Base-by-base conservation (phyloP, 208 protist genomes). In the Acanthamoeba healyi region DNA sequence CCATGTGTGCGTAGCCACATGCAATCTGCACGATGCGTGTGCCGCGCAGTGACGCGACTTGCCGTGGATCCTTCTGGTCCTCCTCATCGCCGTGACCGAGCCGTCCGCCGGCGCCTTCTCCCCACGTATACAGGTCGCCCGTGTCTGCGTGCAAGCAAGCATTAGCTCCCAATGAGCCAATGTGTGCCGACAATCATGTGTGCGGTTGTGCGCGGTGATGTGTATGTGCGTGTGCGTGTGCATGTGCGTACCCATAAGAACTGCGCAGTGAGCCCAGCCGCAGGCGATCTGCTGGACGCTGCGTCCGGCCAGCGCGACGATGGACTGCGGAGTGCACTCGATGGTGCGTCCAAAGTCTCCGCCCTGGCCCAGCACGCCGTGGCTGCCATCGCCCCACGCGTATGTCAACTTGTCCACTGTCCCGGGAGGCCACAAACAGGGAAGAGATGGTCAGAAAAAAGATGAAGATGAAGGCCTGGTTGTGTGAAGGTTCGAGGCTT, bases 81-180 rank as follows among this genome's bases (percentile, higher is more conserved):
- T 93, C 61, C 44, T 93, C 89, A n/a, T 93, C 89, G 34, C 89
- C 89, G 49, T 93, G 89, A 7, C 89, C 89, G 1, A 93, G 38
- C 14, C 65, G 38, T 2, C 89, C 89, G 2, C 67, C 67, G n/a
- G 49, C 65, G 1, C 89, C 89, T n/a, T 93, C 65, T 10, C 89
- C 89, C 61, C 61, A 93, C 10, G 65, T 93, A 22, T 82, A 79
- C 34, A 93, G 65, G 26, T 93, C 89, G 22, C 67, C 67, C 7
- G 29, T 82, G 19, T 93, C 89, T 92, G 86, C 5, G 40, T n/a
- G n/a, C n/a, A n/a, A n/a, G n/a, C n/a, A n/a, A n/a, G n/a, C n/a
- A n/a, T n/a, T n/a, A n/a, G n/a, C n/a, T n/a, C n/a, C n/a, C n/a
- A n/a, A n/a, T n/a, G n/a, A n/a, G n/a, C 2, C 77, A 32, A 9